Evolutionary conservation across 768 basidiomycete genomes (phyloP), one percentile per base, ranked within the genome.

Genomic region (Suillus alpinus): DNA sequence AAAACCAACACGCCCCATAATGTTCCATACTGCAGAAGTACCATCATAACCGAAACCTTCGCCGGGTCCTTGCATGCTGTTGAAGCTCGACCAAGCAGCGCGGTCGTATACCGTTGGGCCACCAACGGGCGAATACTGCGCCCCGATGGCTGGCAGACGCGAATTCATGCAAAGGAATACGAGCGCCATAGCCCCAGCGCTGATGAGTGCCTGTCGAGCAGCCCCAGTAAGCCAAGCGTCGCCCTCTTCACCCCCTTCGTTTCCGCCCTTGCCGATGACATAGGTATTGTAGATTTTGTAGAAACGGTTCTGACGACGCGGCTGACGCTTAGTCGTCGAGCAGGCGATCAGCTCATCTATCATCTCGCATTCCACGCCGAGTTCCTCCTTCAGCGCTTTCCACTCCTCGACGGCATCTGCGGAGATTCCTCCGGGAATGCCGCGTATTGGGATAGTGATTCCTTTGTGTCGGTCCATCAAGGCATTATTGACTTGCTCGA

Each of bases 261-360:
- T 55, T 20, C 63, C 59, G 56, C 55, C 69, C 23, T 73, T 73
- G 20, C 80, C 78, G 61, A 82, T 81, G 40, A 83, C 78, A 60
- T 83, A 83, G 29, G 90, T 92, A 73, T 93, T 93, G 73, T 93
- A 92, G 69, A 93, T 90, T 73, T 92, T 93, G 77, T 90, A 93
- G 71, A 93, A 92, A 55, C 86, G 80, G 53, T 79, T 80, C 51
- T 78, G 75, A 13, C 80, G 76, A 57, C 68, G 60, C 1, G 68
- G 69, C 23, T 74, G 73, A 18, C 72, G 71, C 63, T 69, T 73
- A 16, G 67, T 57, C 23, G 72, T 70, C 4, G 81, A 78, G 60
- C 75, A 75, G 46, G 77, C 83, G 59, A 94, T 77, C 56, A 88
- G 75, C 71, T 87, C 84, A 71, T 94, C 91, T 66, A 94, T 89